phyloP scores from a whole-genome alignment of 2,329 filamentous ascomycete genomes.

The Cordyceps javanica region DNA sequence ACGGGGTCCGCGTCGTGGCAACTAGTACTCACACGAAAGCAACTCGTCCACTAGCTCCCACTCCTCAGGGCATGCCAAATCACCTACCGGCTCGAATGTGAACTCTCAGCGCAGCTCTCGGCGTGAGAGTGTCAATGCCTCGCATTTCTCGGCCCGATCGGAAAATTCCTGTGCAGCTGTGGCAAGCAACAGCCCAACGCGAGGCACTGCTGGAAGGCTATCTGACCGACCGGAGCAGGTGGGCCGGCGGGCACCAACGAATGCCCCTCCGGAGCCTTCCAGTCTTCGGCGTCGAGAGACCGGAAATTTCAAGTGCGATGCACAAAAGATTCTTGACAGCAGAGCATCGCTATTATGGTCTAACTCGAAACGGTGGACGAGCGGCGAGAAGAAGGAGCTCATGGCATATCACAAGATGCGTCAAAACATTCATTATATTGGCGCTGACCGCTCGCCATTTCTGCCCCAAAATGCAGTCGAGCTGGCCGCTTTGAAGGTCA shows the following conservation, averaged over 20 bases:
- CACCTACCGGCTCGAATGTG: neutral
- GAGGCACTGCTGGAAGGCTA: neutral
- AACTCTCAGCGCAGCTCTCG: neutral
- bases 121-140: neutral
- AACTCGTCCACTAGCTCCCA: constrained; percentile 9
- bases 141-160: neutral
- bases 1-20: constrained; percentile 6
- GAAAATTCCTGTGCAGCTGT: neutral
- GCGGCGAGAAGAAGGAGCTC: constrained; percentile 10
- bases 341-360: neutral
- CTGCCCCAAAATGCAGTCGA: constrained; percentile 16
- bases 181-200: neutral
- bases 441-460: constrained; percentile 16
- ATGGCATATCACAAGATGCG: constrained; percentile 16
- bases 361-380: constrained; percentile 17
- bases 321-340: neutral
- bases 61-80: neutral
- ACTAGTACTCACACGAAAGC: constrained; percentile 13
- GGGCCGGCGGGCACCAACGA: neutral
- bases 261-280: constrained; percentile 3
- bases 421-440: constrained; percentile 15
- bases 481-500: constrained; percentile 5
- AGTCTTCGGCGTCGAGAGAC: neutral
- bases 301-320: neutral
- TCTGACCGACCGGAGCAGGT: neutral